A percentile compares a stretch with the other conserved stretches of the same genome.
phyloP scores from a whole-genome alignment of 1,139 yeast species.

The Diutina mesorugosa region DNA sequence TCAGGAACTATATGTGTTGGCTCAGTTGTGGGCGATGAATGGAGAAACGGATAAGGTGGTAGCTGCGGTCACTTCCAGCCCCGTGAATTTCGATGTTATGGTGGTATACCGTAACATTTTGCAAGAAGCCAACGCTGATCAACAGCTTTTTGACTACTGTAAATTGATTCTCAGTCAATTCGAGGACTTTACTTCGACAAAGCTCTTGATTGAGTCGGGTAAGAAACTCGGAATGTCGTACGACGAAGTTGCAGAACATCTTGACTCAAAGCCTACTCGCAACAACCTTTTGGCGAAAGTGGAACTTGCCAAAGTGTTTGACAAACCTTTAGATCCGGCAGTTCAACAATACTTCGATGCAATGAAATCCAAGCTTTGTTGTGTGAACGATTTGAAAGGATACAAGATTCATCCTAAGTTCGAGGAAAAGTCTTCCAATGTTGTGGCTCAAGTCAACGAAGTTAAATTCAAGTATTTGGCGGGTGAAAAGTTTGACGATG shows the following conservation, averaged over 20 bases:
- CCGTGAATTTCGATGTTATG: not conserved
- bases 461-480: not conserved
- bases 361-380: slow-evolving; percentile 43
- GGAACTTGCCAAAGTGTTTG: slow-evolving; percentile 22
- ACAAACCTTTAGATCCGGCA: slow-evolving; percentile 11
- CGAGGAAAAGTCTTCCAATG: not conserved
- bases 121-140: not conserved
- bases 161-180: slow-evolving; percentile 12
- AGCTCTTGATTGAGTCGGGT: slow-evolving; percentile 32
- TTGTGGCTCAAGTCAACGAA: not conserved
- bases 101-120: not conserved
- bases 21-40: not conserved
- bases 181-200: slow-evolving; percentile 56
- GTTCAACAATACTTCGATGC: slow-evolving; percentile 27
- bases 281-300: slow-evolving; percentile 45
- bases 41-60: not conserved
- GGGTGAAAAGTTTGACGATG: not conserved
- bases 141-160: not conserved
- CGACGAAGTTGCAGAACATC: slow-evolving; percentile 13
- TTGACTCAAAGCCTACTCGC: slow-evolving; percentile 24
- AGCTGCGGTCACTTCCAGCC: not conserved
- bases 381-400: slow-evolving; percentile 37
- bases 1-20: slow-evolving; percentile 44
- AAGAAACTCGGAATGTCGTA: slow-evolving; percentile 14
- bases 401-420: not conserved